Conservation (phyloP, 1,139 yeast species). For the Candida sojae region DNA sequence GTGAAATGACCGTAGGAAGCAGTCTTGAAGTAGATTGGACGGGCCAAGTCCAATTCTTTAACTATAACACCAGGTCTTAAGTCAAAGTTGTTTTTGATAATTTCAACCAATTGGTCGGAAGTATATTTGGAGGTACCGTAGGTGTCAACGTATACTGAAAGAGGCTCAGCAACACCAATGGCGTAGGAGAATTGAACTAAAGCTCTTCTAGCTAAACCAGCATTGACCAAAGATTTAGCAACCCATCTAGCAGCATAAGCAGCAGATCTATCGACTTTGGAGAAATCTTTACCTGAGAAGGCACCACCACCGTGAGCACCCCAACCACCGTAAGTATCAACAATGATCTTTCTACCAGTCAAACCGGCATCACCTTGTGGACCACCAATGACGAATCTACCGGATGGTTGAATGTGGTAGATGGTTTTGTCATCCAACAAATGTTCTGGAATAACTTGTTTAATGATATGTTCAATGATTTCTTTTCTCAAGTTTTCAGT, state of each 20-base stretch:
- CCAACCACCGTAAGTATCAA: constrained; percentile 99
- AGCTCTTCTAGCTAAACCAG: constrained; percentile 96
- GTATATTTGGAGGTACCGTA: constrained; percentile 94
- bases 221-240: constrained; percentile 94
- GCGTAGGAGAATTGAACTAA: constrained; percentile 99
- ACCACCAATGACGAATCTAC: constrained; percentile 99
- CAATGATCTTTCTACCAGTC: constrained; percentile 99
- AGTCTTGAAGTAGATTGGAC: constrained; percentile 98
- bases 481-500: constrained; percentile 87
- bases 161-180: constrained; percentile 99
- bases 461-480: constrained; percentile 75
- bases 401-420: constrained; percentile 99
- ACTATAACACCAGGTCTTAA: constrained; percentile 99
- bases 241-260: constrained; percentile 99
- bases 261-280: constrained; percentile 99
- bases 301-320: constrained; percentile 99
- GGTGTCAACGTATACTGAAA: constrained; percentile 94
- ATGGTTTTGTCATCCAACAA: constrained; percentile 92
- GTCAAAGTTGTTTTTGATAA: constrained; percentile 92
- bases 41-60: constrained; percentile 92
- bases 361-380: constrained; percentile 99
- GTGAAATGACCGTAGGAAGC: constrained; percentile 99
- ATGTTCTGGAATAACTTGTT: constrained; percentile 89
- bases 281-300: constrained; percentile 99
- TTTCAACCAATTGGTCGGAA: constrained; percentile 85